Evolutionary conservation across 2,329 filamentous ascomycete genomes (phyloP), one percentile per base, ranked within the genome.

Genomic region (Aspergillus costaricaensis): DNA sequence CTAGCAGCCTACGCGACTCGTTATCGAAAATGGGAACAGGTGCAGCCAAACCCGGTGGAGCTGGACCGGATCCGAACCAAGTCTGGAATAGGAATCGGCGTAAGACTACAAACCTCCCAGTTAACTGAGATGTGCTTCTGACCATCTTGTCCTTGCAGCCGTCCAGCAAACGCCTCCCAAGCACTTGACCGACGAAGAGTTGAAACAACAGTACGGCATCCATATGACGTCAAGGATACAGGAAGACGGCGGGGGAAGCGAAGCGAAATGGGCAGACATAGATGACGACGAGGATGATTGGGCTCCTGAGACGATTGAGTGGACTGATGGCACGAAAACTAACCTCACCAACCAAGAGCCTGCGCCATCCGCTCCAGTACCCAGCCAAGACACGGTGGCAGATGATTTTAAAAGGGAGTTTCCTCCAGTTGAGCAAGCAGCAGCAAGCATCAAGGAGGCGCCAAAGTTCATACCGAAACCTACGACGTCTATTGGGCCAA

Each of bases 71-170:
- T 75, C 85, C 85, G n/a, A 87, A 81, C 74, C 86, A 87, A 74
- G 86, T 89, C 54, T 89, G 86, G 86, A 89, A 89, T 71, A 88
- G 87, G 76, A 89, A 88, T 70, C 81, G 85, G 76, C 85, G 85
- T 81, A 80, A 69, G 80, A 68, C 36, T 57, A 55, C 48, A 50
- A 36, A 14, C 32, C 52, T 30, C 52, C 23, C 55, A 8, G n/a
- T 38, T 15, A 27, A 48, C 15, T 8, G 36, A 9, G 12, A 15
- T 57, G 14, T n/a, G 25, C 39, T 19, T 52, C 69, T 75, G 62
- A 72, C 57, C 55, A 55, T 59, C 47, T 23, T 32, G 58, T 60
- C 57, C 30, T 47, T 66, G 56, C 62, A 84, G 82, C 84, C 58
- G 76, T 81, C 27, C 81, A 82, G 62, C 81, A 82, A 49, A 79